Evolutionary conservation across 1,139 yeast species (phyloP).

Genomic region (Candida dubliniensis): DNA sequence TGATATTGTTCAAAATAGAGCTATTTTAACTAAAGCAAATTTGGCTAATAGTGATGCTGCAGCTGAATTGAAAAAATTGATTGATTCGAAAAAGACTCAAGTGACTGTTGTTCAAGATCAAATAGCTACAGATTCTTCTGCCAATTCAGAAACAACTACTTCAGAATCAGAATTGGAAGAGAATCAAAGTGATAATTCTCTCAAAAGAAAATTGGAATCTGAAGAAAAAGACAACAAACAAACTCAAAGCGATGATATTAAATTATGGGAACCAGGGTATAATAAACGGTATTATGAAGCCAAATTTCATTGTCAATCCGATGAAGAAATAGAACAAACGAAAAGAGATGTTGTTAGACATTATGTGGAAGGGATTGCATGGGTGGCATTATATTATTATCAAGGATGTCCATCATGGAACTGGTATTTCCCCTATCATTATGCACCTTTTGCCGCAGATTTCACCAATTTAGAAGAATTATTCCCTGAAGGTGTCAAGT

Average conservation of each 20-base stretch:
- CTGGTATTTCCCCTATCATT: constrained; percentile 96
- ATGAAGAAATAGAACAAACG: constrained; percentile 55
- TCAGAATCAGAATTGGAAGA: constrained; percentile 22
- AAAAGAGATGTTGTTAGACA: constrained; percentile 64
- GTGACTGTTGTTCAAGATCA: constrained; percentile 39
- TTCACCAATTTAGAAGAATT: constrained; percentile 54
- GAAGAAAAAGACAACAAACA: constrained; percentile 12
- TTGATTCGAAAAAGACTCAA: constrained; percentile 27
- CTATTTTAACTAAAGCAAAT: constrained; percentile 70
- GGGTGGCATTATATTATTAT: constrained; percentile 91
- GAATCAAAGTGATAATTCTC: constrained; percentile 17
- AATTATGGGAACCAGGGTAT: constrained; percentile 87
- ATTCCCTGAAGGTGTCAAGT: constrained; percentile 55
- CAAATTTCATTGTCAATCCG: constrained; percentile 63
- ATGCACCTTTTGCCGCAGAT: constrained; percentile 96
- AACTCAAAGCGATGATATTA: constrained; percentile 54
- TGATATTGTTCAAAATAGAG: constrained; percentile 70
- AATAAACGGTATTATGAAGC: constrained; percentile 74
- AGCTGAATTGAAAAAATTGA: constrained; percentile 54
- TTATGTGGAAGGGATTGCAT: constrained; percentile 91
- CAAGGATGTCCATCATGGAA: constrained; percentile 99
- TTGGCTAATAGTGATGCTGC: constrained; percentile 75
- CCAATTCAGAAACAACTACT: constrained; percentile 12
- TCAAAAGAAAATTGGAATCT: constrained; percentile 19
- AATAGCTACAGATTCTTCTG: constrained; percentile 10